phyloP scores from a whole-genome alignment of 306 rosid species.

The Erythrophleum fordii region DNA sequence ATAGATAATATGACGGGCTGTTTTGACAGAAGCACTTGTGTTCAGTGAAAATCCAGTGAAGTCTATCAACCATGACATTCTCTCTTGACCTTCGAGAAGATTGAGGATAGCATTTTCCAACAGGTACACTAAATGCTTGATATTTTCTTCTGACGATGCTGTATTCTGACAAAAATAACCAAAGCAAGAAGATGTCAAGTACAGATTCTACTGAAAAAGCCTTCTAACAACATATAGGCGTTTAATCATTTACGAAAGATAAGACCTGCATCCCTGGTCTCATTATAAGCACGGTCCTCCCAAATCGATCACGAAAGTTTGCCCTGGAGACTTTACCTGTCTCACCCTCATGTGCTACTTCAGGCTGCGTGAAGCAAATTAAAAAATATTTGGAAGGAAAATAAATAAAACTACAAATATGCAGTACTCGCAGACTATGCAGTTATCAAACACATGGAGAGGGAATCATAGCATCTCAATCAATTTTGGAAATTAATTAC shows the following conservation, averaged over 20 bases:
- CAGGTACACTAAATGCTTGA: slow-evolving; percentile 76
- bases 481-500: too few species aligned
- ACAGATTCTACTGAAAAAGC: slow-evolving; percentile 1
- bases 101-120: slow-evolving; percentile 84
- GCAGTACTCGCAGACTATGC: too few species aligned
- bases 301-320: slow-evolving; percentile 71
- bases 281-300: slow-evolving; percentile 88
- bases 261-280: slow-evolving; percentile 71
- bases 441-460: too few species aligned
- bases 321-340: slow-evolving; percentile 89
- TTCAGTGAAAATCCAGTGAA: slow-evolving; percentile 72
- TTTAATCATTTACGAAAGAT: background rate
- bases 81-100: slow-evolving; percentile 83
- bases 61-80: slow-evolving; percentile 94
- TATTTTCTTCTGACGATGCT: slow-evolving; percentile 59
- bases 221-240: slow-evolving; percentile 4
- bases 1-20: slow-evolving; percentile 73
- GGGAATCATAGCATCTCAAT: too few species aligned
- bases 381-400: background rate
- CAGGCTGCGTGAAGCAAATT: slow-evolving; percentile 63
- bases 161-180: slow-evolving; percentile 70
- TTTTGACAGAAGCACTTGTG: slow-evolving; percentile 62
- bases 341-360: slow-evolving; percentile 92
- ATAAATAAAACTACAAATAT: too few species aligned
- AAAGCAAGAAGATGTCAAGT: background rate